Evolutionary conservation across 345 rosid genomes (phyloP), one percentile per base, ranked within the genome.

Genomic region (Hirschfeldia incana): DNA sequence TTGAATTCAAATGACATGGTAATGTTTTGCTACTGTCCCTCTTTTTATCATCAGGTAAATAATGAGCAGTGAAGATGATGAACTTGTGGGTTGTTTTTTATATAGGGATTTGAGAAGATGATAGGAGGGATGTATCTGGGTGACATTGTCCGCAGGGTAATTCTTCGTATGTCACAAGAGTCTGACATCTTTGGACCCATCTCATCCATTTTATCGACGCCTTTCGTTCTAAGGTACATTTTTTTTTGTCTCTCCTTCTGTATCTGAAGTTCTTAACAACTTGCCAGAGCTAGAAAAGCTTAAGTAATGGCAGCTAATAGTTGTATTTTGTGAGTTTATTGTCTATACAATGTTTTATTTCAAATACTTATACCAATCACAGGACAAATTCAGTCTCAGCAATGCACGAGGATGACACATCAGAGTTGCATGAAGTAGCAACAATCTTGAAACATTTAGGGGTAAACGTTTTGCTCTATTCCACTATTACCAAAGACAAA

Each of bases 31-130:
- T n/a, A 46, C 17, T 13, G 1, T 69, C 36, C 9, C 51, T 59
- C 5, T 28, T 68, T 69, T 57, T 65, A 33, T 8, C 26, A 17
- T 49, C 77, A 77, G 30, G 65, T 44, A 13, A 78, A 17, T 46
- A 76, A 3, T 62, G 65, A 13, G 46, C 49, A 60, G n/a, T 57
- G 49, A 60, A 37, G 13, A 3, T 34, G 13, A 3, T 34, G 2
- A 69, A 11, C n/a, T 30, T 29, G 36, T 65, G 72, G 30, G 21
- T 58, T 60, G 57, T n/a, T 82, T 76, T 71, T 57, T 68, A 21
- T 87, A 74, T 74, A 94, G 98, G 98, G 94, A 71, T 94, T 92
- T 83, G 98, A 94, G 93, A 94, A 94, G 84, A 92, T 94, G 98
- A 88, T 94, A 76, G 92, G 98, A 5, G 98, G 97, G 80, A 88